Evolutionary conservation across 148 eudicot species (phyloP).

Genomic region (Tetragonia tetragonoides): DNA sequence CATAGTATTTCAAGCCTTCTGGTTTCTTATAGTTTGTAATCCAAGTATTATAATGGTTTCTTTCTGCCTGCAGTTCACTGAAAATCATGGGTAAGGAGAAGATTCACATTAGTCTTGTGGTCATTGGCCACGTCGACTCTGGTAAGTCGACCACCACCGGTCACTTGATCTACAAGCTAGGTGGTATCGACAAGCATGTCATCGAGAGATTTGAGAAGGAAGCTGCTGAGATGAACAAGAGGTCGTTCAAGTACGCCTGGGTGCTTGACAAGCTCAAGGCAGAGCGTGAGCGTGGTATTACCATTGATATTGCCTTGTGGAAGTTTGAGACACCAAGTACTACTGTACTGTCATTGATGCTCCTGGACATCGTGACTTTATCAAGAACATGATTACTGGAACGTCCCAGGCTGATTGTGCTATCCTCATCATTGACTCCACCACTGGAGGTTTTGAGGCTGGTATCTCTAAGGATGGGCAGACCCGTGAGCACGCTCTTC

Average conservation of each 20-base stretch:
- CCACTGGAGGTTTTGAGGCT: conserved; percentile 31
- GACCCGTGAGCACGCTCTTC: conserved; percentile 51
- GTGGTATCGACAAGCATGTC: conserved; percentile 60
- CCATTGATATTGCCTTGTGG: conserved; percentile 57
- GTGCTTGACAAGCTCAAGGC: conserved; percentile 61
- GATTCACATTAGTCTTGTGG: conserved; percentile 47
- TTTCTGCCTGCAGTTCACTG: background rate
- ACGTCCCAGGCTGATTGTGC: conserved; percentile 55
- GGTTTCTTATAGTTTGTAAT: too few relatives aligned
- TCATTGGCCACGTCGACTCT: conserved; percentile 59
- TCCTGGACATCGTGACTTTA: conserved; percentile 51
- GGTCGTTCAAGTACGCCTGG: conserved; percentile 63
- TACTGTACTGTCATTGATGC: conserved; percentile 62
- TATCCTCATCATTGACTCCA: conserved; percentile 44
- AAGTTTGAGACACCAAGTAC: conserved; percentile 59
- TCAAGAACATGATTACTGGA: conserved; percentile 56
- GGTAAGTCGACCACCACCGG: conserved; percentile 57
- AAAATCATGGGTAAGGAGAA: conserved; percentile 50
- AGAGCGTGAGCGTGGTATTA: conserved; percentile 56
- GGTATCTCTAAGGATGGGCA: conserved; percentile 20
- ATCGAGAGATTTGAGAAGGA: conserved; percentile 62
- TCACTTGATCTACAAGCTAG: conserved; percentile 61
- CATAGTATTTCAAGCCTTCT: too few relatives aligned
- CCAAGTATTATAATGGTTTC: background rate
- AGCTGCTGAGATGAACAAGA: conserved; percentile 66